These are phyloP conservation scores for Diaporthe longicolla DNA, from an alignment of 2,329 filamentous ascomycete genomes.

Conservation along the genomic window DNA sequence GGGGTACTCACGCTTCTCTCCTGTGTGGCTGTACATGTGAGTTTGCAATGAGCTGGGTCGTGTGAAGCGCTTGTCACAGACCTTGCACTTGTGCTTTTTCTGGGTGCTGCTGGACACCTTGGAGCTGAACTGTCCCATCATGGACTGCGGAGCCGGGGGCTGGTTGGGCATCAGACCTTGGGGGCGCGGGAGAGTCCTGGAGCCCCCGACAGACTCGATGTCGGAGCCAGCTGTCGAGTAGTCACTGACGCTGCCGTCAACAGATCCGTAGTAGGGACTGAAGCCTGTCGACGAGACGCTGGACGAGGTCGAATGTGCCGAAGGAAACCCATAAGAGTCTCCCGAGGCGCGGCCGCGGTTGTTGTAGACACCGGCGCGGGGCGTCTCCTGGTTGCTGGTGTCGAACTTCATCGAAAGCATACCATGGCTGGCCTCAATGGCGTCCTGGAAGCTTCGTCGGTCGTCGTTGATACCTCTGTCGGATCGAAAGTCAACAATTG, in stretches of 20 bases:
- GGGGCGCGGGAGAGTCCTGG: conserved; percentile 86
- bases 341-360: conserved; percentile 77
- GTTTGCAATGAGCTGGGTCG: conserved; percentile 94
- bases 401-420: conserved; percentile 85
- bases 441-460: conserved; percentile 84
- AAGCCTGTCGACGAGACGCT: conserved; percentile 91
- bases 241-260: conserved; percentile 84
- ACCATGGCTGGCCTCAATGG: conserved; percentile 91
- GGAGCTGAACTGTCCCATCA: conserved; percentile 99
- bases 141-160: conserved; percentile 88
- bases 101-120: conserved; percentile 96
- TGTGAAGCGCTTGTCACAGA: conserved; percentile 98
- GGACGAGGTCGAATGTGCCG: conserved; percentile 86
- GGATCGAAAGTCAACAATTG: conserved; percentile 73
- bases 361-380: conserved; percentile 84
- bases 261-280: conserved; percentile 86
- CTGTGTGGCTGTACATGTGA: conserved; percentile 98
- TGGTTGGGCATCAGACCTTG: conserved; percentile 72
- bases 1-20: conserved; percentile 89
- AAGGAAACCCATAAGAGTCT: conserved; percentile 93
- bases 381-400: conserved; percentile 81
- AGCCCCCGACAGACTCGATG: conserved; percentile 80
- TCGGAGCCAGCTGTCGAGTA: conserved; percentile 93
- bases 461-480: conserved; percentile 58
- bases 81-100: conserved; percentile 99